These are phyloP conservation scores for Xylaria sp. DNA, from an alignment of 2,329 filamentous ascomycete species.

Conservation along the genomic window DNA sequence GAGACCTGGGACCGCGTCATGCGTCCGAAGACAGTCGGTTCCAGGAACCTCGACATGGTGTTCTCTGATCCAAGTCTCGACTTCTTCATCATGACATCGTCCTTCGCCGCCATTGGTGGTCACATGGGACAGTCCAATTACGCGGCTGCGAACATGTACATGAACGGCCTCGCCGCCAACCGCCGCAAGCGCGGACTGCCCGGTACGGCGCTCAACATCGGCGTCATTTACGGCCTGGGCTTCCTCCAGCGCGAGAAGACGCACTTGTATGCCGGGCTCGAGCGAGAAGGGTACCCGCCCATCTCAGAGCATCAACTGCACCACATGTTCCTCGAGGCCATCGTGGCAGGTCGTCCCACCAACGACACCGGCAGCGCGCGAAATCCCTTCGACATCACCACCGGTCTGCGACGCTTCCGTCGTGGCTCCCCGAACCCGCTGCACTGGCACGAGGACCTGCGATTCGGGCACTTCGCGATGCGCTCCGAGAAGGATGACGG, in stretches of 20 bases:
- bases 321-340: constrained; percentile 63
- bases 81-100: constrained; percentile 61
- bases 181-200: constrained; percentile 52
- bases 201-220: constrained; percentile 57
- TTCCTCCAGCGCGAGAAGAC: constrained; percentile 56
- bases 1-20: constrained; percentile 54
- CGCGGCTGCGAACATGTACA: constrained; percentile 60
- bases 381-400: constrained; percentile 52
- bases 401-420: constrained; percentile 55
- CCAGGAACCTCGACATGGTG: constrained; percentile 53
- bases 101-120: constrained; percentile 57
- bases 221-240: constrained; percentile 59
- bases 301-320: constrained; percentile 64
- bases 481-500: constrained; percentile 33
- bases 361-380: neutral
- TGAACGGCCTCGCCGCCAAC: constrained; percentile 56
- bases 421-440: constrained; percentile 48
- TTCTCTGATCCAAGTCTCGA: constrained; percentile 52
- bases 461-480: constrained; percentile 55
- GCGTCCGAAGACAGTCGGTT: constrained; percentile 55
- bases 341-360: constrained; percentile 55
- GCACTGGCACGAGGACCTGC: constrained; percentile 58
- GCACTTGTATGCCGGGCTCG: constrained; percentile 54
- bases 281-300: constrained; percentile 58
- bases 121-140: constrained; percentile 59